Percentiles rank a stretch among this genome's conserved stretches.
These are phyloP conservation scores for Penicillium salamii DNA, from an alignment of 495 filamentous ascomycete genomes.

Conservation along the genomic window DNA sequence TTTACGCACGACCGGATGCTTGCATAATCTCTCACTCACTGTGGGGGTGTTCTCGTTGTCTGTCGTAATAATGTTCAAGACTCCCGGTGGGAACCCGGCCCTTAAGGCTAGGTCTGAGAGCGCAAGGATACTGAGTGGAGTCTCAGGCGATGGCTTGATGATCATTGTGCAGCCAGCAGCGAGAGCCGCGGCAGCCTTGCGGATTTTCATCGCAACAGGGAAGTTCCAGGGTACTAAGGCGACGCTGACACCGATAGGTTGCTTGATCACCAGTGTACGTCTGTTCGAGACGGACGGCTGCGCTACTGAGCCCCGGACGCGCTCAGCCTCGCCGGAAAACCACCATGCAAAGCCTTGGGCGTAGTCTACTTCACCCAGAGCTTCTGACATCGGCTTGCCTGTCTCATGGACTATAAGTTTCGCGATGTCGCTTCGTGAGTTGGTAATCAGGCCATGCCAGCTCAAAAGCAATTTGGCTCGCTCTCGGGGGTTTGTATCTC, in stretches of 20 bases:
- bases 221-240: conserved; percentile 46
- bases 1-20: conserved; percentile 55
- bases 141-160: conserved; percentile 37
- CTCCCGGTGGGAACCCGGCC: conserved; percentile 59
- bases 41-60: conserved; percentile 53
- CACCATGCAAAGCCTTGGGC: conserved; percentile 47
- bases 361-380: conserved; percentile 46
- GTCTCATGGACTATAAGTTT: conserved; percentile 46
- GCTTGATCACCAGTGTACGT: conserved; percentile 47
- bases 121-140: conserved; percentile 55
- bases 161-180: conserved; percentile 63
- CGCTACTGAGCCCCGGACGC: conserved; percentile 39
- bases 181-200: conserved; percentile 59
- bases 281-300: conserved; percentile 31
- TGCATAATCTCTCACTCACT: conserved; percentile 56
- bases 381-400: conserved; percentile 46
- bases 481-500: too few relatives aligned
- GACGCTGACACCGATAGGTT: conserved; percentile 46
- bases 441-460: conserved; percentile 53
- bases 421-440: conserved; percentile 43
- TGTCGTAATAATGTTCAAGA: conserved; percentile 58
- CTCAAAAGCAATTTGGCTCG: not conserved
- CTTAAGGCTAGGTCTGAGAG: conserved; percentile 55
- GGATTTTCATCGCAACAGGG: conserved; percentile 50
- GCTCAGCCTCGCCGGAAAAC: conserved; percentile 51